phyloP scores from a whole-genome alignment of 352 stramenopile species.

The Blastocystis sp. region DNA sequence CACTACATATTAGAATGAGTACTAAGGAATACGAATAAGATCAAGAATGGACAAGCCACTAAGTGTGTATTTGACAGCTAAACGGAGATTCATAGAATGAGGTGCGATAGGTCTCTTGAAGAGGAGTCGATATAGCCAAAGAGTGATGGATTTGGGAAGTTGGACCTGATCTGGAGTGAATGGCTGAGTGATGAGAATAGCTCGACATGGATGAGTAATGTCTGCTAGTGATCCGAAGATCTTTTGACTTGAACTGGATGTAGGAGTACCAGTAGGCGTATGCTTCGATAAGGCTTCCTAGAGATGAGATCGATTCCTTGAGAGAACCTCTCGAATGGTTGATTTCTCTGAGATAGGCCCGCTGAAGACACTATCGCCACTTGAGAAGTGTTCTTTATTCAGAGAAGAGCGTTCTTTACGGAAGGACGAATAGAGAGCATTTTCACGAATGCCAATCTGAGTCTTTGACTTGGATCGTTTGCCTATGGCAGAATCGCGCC shows the following conservation, averaged over 20 bases:
- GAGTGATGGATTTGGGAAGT: not conserved
- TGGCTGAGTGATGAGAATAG: conserved; percentile 30
- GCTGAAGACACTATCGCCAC: not conserved
- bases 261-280: not conserved
- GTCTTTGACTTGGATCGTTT: not conserved
- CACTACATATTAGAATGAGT: not conserved
- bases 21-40: not conserved
- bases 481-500: not conserved
- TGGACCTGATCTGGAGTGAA: conserved; percentile 9
- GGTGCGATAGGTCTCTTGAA: not conserved
- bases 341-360: not conserved
- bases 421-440: conserved; percentile 7
- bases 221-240: not conserved
- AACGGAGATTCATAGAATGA: not conserved
- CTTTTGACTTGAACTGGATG: not conserved
- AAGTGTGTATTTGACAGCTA: not conserved
- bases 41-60: not conserved
- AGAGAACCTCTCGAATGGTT: not conserved
- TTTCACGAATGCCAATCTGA: not conserved
- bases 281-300: conserved; percentile 1
- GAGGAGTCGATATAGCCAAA: not conserved
- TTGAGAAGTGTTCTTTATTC: not conserved
- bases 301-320: not conserved
- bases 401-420: not conserved
- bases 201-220: not conserved